Conservation (phyloP, 2,329 filamentous ascomycete species). For the Apiospora marii region DNA sequence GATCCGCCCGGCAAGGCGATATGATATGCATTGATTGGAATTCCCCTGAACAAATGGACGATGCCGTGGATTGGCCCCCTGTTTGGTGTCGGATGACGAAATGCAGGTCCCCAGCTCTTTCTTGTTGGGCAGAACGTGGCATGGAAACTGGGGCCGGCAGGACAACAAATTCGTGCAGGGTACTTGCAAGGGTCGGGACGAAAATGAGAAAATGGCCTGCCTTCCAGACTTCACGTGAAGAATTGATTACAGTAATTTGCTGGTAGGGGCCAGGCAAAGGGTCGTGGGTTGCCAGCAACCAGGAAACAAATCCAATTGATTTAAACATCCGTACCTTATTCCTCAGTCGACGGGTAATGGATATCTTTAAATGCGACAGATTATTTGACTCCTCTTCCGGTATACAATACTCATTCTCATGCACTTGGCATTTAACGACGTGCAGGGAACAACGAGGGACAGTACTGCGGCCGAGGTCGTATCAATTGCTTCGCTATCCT, state of each 20-base stretch:
- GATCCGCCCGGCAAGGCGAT: not conserved
- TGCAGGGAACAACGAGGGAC: not conserved
- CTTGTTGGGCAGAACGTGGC: constrained; percentile 16
- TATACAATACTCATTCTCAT: not conserved
- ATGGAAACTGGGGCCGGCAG: constrained; percentile 3
- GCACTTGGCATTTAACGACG: not conserved
- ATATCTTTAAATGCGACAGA: constrained; percentile 3
- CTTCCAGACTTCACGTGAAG: constrained; percentile 13
- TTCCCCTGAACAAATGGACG: constrained; percentile 1
- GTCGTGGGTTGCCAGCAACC: not conserved
- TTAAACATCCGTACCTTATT: constrained; percentile 7
- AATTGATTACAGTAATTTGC: not conserved
- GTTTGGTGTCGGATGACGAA: constrained; percentile 5
- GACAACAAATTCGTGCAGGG: constrained; percentile 1
- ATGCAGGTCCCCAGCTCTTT: constrained; percentile 17
- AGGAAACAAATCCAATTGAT: constrained; percentile 1
- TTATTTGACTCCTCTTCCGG: not conserved
- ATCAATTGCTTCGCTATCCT: not conserved
- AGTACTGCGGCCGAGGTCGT: not conserved
- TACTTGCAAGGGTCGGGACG: constrained; percentile 12
- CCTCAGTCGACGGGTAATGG: not conserved
- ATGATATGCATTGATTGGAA: constrained; percentile 1
- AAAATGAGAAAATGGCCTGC: not conserved
- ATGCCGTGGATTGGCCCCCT: not conserved
- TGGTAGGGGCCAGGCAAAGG: not conserved